phyloP scores from a whole-genome alignment of 2,329 filamentous ascomycete species.

The Fusarium sp. region DNA sequence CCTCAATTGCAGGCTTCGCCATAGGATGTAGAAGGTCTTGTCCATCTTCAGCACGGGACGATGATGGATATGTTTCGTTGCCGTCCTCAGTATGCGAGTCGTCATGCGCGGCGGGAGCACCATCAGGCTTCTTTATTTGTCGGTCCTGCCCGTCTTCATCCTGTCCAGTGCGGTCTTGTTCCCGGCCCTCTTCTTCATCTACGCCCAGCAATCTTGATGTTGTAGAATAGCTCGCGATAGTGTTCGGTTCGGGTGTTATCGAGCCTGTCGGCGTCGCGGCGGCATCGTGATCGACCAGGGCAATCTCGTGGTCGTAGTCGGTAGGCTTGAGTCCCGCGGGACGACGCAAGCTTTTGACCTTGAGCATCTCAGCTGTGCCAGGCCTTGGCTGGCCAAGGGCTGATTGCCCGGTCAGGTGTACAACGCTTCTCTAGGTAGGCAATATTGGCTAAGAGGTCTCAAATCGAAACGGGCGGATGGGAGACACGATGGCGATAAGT shows the following conservation, averaged over 20 bases:
- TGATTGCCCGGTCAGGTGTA: slow-evolving; percentile 20
- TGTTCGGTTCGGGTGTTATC: slow-evolving; percentile 34
- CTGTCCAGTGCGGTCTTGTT: slow-evolving; percentile 7
- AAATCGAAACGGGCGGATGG: slow-evolving; percentile 3
- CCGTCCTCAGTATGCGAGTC: slow-evolving; percentile 28
- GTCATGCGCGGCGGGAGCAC: slow-evolving; percentile 17
- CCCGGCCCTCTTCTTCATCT: slow-evolving; percentile 31
- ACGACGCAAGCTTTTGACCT: slow-evolving; percentile 64
- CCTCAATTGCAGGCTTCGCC: slow-evolving; percentile 49
- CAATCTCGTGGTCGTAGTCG: slow-evolving; percentile 78
- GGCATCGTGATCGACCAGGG: slow-evolving; percentile 68
- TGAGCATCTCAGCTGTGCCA: slow-evolving; percentile 46
- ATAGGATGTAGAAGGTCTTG: slow-evolving; percentile 33
- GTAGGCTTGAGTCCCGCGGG: slow-evolving; percentile 64
- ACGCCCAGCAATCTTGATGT: slow-evolving; percentile 41
- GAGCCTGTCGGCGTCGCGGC: slow-evolving; percentile 38
- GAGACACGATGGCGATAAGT: slow-evolving; percentile 1
- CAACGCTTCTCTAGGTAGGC: slow-evolving; percentile 6
- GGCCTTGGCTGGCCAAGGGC: slow-evolving; percentile 21
- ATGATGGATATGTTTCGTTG: slow-evolving; percentile 5
- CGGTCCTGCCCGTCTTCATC: slow-evolving; percentile 8
- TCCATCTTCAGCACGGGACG: slow-evolving; percentile 15
- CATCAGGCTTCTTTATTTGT: slow-evolving; percentile 20
- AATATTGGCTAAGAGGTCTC: slow-evolving; percentile 7
- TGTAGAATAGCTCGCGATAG: slow-evolving; percentile 38